A percentile compares a stretch with the other conserved stretches of the same genome.
phyloP scores from a whole-genome alignment of 2,329 filamentous ascomycete species.

The Talaromyces sp. region DNA sequence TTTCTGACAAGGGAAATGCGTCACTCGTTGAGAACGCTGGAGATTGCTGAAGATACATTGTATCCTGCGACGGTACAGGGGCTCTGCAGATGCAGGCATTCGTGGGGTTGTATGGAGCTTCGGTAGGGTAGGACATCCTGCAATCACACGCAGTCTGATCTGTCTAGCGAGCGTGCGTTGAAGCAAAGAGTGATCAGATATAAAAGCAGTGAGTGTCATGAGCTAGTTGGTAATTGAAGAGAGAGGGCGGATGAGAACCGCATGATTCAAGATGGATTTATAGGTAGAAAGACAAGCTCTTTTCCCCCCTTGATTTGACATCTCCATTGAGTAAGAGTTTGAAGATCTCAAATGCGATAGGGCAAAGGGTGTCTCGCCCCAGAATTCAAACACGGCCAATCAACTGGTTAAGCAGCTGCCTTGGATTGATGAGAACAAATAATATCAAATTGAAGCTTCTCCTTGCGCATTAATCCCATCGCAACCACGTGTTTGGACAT shows the following conservation, averaged over 20 bases:
- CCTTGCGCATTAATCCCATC: constrained; percentile 1
- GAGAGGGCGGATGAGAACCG: too few species aligned
- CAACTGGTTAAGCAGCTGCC: not conserved
- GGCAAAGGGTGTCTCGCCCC: constrained; percentile 4
- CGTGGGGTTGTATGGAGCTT: not conserved
- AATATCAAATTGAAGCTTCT: not conserved
- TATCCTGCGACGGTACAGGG: not conserved
- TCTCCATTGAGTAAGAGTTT: not conserved
- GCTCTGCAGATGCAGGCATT: not conserved
- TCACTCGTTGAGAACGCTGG: not conserved
- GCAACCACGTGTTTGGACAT: not conserved
- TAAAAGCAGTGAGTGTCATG: too few species aligned
- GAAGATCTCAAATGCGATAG: not conserved
- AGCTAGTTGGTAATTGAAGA: too few species aligned
- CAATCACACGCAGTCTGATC: too few species aligned
- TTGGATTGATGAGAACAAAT: not conserved
- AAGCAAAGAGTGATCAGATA: too few species aligned
- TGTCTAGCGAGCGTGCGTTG: too few species aligned
- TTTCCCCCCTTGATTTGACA: not conserved
- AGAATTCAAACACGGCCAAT: constrained; percentile 1
- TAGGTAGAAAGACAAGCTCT: not conserved
- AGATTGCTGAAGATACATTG: not conserved
- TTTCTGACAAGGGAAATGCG: not conserved
- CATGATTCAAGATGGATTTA: too few species aligned
- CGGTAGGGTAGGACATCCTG: too few species aligned